Base-by-base conservation (phyloP, 2,329 filamentous ascomycete species). In the Fusarium sp. region DNA sequence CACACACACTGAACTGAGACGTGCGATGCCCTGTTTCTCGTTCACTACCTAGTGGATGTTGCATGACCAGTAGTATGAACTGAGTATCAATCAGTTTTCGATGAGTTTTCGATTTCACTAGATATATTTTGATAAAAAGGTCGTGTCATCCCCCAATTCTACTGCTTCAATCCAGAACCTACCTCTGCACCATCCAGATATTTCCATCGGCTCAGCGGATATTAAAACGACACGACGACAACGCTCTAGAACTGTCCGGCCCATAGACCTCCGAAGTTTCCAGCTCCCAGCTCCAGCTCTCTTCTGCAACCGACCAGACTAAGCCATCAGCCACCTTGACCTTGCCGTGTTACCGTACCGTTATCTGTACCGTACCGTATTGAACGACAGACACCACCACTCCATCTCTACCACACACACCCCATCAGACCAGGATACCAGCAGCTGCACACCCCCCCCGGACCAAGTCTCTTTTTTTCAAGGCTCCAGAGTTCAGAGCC, bases 281-380 rank as follows among this genome's bases (percentile, higher is more conserved):
- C 18, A 37, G 34, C 34, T 37, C 34, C 16, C 16, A 18, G 16
- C 34, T 20, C 30, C 28, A 28, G 28, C 28, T 47, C 59, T 57
- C 16, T 57, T 49, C 72, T 66, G 54, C 72, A 63, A 60, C 65
- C 62, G 62, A 66, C 62, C 62, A 46, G 63, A 70, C 68, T 75
- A 75, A 74, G 73, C 69, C 69, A 72, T 75, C 71, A 74, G 71
- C 73, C 73, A 73, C 68, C 68, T 72, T 23, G 47, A 73, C 68
- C 68, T 72, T 34, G 47, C 47, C 30, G 47, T 40, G 59, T 53
- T 63, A 56, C 60, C 51, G 47, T 63, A 55, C 59, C 27, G 37
- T 47, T 47, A 55, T 30, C 32, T 30, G 34, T 37, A 43, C 37
- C 42, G 48, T 63, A 63, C 13, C 59, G 51, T 23, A 46, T 54